These are phyloP conservation scores for Trametes meyenii DNA, from an alignment of 768 basidiomycete species.

Conservation along the genomic window DNA sequence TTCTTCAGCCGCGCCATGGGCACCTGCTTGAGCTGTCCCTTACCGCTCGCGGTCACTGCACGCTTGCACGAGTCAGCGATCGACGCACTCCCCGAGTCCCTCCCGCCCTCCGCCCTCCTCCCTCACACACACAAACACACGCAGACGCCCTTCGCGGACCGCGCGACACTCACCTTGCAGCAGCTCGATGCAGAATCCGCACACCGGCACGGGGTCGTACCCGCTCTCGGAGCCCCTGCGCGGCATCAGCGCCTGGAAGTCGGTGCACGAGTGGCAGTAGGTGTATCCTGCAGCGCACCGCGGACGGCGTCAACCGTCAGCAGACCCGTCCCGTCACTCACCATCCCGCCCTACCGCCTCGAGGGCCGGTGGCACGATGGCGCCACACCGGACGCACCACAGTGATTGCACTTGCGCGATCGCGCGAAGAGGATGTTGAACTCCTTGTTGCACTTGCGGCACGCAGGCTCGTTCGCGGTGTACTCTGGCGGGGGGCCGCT, in stretches of 20 bases:
- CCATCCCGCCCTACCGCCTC: background rate
- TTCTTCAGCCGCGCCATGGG: constrained; percentile 66
- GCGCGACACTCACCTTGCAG: constrained; percentile 51
- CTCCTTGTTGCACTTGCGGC: constrained; percentile 75
- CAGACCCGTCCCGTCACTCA: background rate
- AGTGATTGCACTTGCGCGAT: constrained; percentile 71
- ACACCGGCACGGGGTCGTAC: constrained; percentile 68
- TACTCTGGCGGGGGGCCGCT: constrained; percentile 63
- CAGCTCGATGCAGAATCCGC: constrained; percentile 73
- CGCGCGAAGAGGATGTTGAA: constrained; percentile 69
- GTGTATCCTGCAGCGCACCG: constrained; percentile 52
- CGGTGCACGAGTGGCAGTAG: constrained; percentile 74
- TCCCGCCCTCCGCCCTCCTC: background rate
- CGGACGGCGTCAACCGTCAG: constrained; percentile 9
- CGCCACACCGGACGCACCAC: constrained; percentile 50
- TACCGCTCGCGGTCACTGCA: constrained; percentile 71
- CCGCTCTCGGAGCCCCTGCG: constrained; percentile 51
- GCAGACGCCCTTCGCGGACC: too few species aligned
- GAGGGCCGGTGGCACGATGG: background rate
- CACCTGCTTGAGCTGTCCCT: constrained; percentile 54
- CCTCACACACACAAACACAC: background rate
- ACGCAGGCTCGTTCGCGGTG: constrained; percentile 41
- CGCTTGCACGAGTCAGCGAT: background rate
- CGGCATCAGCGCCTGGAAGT: constrained; percentile 82
- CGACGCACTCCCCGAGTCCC: too few species aligned